Percentiles rank a stretch among this genome's conserved stretches.
phyloP scores from a whole-genome alignment of 331 rosid genomes.

The Quercus lobata region DNA sequence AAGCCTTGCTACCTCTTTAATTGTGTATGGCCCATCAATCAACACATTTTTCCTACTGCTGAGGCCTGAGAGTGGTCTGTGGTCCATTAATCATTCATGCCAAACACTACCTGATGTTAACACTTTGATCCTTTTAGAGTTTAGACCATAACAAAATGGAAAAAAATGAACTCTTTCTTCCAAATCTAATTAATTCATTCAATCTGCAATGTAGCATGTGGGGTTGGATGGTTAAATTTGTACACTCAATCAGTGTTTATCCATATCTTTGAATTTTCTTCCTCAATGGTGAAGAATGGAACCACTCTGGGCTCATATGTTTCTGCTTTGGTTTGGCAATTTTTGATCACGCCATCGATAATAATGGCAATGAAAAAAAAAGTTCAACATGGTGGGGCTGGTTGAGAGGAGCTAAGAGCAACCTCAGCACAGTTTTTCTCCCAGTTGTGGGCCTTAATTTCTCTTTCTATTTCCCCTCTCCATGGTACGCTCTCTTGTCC shows the following conservation, averaged over 20 bases:
- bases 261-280: constrained; percentile 14
- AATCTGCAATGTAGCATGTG: constrained; percentile 19
- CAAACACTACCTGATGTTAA: background rate
- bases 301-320: constrained; percentile 12
- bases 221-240: background rate
- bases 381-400: constrained; percentile 28
- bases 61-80: background rate
- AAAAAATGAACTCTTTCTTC: background rate
- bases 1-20: background rate
- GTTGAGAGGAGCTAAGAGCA: constrained; percentile 9
- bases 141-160: background rate
- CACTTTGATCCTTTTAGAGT: background rate
- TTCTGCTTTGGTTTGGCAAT: constrained; percentile 17
- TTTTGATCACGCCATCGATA: constrained; percentile 10
- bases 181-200: constrained; percentile 13
- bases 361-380: background rate
- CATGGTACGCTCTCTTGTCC: constrained; percentile 17
- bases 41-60: background rate
- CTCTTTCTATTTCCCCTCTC: background rate
- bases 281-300: constrained; percentile 32
- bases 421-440: background rate
- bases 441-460: background rate
- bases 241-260: constrained; percentile 18
- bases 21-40: background rate
- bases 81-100: background rate